phyloP scores from a whole-genome alignment of 352 stramenopile genomes.

The Peronosclerospora sorghi region DNA sequence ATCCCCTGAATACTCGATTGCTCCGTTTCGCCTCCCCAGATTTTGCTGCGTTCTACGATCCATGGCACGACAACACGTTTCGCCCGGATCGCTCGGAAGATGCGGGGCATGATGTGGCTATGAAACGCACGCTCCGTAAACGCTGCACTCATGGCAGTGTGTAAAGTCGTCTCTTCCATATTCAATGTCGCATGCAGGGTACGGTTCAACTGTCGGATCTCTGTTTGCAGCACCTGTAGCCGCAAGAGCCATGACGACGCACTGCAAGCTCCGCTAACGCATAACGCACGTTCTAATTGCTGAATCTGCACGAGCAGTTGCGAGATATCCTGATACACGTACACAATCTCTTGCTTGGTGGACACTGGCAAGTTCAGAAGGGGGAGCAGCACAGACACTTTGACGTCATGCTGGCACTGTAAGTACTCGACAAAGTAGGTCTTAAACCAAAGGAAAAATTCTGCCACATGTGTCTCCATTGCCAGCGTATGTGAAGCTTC shows the following conservation, averaged over 20 bases:
- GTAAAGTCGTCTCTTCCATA: constrained; percentile 57
- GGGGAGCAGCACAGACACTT: constrained; percentile 45
- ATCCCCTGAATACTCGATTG: constrained; percentile 55
- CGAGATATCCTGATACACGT: constrained; percentile 63
- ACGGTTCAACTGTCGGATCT: constrained; percentile 56
- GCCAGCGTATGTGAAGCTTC: constrained; percentile 19
- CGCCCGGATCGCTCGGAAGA: constrained; percentile 63
- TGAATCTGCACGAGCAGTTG: constrained; percentile 46
- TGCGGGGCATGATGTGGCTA: constrained; percentile 59
- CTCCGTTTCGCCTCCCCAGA: constrained; percentile 67
- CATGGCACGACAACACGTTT: constrained; percentile 78
- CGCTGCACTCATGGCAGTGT: constrained; percentile 40
- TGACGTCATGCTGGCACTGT: constrained; percentile 52
- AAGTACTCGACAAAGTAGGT: constrained; percentile 69
- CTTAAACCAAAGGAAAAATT: constrained; percentile 75
- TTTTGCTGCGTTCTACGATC: constrained; percentile 78
- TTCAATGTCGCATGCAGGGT: constrained; percentile 61
- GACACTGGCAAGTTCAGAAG: constrained; percentile 40
- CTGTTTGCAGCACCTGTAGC: constrained; percentile 51
- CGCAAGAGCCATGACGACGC: constrained; percentile 47
- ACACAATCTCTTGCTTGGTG: constrained; percentile 45
- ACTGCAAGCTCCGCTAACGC: constrained; percentile 24
- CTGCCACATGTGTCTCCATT: constrained; percentile 33
- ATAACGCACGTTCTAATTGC: constrained; percentile 38
- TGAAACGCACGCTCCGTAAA: constrained; percentile 71